Evolutionary conservation across 2,329 filamentous ascomycete genomes (phyloP).

Genomic region (Claviceps sp.): DNA sequence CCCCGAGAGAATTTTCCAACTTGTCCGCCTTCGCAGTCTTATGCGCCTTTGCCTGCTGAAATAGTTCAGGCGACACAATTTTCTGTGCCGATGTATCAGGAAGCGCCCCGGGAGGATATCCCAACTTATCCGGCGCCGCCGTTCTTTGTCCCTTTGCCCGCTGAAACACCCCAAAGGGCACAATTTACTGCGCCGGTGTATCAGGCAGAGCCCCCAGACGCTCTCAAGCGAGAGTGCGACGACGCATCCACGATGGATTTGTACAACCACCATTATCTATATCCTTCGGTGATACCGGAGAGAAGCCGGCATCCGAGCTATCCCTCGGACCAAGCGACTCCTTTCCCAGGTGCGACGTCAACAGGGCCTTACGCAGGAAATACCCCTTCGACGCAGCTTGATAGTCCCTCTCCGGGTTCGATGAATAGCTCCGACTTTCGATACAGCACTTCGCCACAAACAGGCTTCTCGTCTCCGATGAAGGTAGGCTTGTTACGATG

Average conservation of each 20-base stretch:
- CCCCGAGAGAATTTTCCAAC: constrained; percentile 1
- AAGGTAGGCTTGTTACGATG: constrained; percentile 19
- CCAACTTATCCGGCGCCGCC: constrained; percentile 8
- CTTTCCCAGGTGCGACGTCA: constrained; percentile 24
- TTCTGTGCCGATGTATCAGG: constrained; percentile 13
- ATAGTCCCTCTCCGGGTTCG: constrained; percentile 28
- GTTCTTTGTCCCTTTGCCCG: constrained; percentile 8
- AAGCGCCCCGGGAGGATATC: background rate
- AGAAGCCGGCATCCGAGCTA: constrained; percentile 19
- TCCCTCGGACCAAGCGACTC: constrained; percentile 29
- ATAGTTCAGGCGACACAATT: constrained; percentile 15
- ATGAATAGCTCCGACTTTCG: constrained; percentile 22
- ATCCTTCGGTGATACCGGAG: constrained; percentile 11
- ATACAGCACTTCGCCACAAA: constrained; percentile 23
- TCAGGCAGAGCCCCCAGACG: background rate
- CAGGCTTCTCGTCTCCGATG: constrained; percentile 14
- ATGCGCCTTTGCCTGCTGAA: constrained; percentile 7
- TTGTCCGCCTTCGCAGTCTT: constrained; percentile 10
- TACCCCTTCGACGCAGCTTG: constrained; percentile 33
- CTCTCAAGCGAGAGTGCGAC: constrained; percentile 9
- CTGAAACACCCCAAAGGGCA: constrained; percentile 12
- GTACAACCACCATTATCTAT: constrained; percentile 13
- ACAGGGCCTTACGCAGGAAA: constrained; percentile 28
- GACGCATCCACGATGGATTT: constrained; percentile 14
- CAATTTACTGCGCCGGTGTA: constrained; percentile 16